A percentile compares a stretch with the other conserved stretches of the same genome.
phyloP scores from a whole-genome alignment of 2,329 filamentous ascomycete species.

The Botrytis deweyae region DNA sequence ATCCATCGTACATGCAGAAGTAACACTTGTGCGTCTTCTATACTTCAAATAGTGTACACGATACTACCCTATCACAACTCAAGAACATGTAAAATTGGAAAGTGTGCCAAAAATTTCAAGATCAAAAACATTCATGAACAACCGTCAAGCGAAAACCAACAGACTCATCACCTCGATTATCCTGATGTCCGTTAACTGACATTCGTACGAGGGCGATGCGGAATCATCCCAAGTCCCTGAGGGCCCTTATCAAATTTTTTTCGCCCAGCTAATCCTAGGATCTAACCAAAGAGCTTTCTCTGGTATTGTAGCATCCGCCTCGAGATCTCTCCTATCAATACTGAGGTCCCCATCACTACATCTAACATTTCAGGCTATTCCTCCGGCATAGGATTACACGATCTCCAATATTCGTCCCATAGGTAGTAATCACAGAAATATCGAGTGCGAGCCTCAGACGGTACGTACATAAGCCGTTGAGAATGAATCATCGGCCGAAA shows the following conservation, averaged over 20 bases:
- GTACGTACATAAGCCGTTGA: neutral
- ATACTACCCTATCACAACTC: too few species aligned
- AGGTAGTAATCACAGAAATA: neutral
- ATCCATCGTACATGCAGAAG: neutral
- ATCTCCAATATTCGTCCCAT: neutral
- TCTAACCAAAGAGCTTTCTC: neutral
- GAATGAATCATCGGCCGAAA: too few species aligned
- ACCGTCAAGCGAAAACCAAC: fast-evolving
- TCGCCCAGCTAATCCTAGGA: neutral
- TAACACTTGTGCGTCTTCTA: too few species aligned
- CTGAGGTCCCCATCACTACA: neutral
- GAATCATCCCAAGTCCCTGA: neutral
- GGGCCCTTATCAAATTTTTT: too few species aligned
- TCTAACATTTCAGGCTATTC: neutral
- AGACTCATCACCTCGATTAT: neutral
- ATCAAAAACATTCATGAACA: too few species aligned
- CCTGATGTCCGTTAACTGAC: neutral
- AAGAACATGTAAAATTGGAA: too few species aligned
- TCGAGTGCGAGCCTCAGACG: neutral
- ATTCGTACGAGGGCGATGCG: neutral
- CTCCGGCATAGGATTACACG: neutral
- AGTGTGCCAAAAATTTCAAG: too few species aligned
- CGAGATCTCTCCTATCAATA: neutral
- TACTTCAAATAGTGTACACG: too few species aligned
- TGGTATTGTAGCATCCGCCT: neutral